A percentile compares a stretch with the other conserved stretches of the same genome.
phyloP scores from a whole-genome alignment of 2,329 filamentous ascomycete species.

The Elsinoe australis region DNA sequence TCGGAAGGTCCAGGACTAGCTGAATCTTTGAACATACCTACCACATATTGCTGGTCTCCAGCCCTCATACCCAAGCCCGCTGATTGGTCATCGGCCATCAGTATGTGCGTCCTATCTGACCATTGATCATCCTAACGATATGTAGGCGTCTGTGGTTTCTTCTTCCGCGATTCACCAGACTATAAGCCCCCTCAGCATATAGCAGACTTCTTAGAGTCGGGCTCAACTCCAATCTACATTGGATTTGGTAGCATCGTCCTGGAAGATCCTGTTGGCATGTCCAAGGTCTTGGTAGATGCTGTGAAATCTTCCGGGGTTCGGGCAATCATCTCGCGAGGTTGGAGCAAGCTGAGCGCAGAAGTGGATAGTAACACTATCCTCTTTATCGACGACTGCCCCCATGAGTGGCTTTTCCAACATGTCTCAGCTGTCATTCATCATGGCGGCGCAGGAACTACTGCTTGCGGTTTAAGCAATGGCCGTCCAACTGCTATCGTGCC shows the following conservation, averaged over 20 bases:
- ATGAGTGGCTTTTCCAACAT: constrained; percentile 31
- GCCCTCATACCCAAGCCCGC: constrained; percentile 62
- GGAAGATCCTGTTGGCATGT: constrained; percentile 31
- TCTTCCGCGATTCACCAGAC: constrained; percentile 18
- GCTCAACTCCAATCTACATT: constrained; percentile 19
- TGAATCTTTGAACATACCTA: constrained; percentile 16
- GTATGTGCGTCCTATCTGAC: background rate
- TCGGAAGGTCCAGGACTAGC: constrained; percentile 5
- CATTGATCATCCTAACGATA: background rate
- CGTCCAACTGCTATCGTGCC: constrained; percentile 35
- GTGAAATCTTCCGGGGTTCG: constrained; percentile 29
- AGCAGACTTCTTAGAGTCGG: constrained; percentile 18
- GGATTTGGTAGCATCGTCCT: constrained; percentile 25
- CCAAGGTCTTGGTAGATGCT: constrained; percentile 31
- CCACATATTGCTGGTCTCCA: constrained; percentile 43
- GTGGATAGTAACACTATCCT: constrained; percentile 28
- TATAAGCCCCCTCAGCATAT: constrained; percentile 17
- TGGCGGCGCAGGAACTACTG: constrained; percentile 34
- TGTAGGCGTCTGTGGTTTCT: constrained; percentile 17
- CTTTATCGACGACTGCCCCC: constrained; percentile 28
- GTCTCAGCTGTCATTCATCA: constrained; percentile 34
- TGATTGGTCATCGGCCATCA: constrained; percentile 48
- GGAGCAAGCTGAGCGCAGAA: constrained; percentile 32
- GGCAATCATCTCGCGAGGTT: constrained; percentile 34
- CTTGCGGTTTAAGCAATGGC: constrained; percentile 31